Conservation (phyloP, 2,329 filamentous ascomycete genomes). For the Cercospora nicotianae region DNA sequence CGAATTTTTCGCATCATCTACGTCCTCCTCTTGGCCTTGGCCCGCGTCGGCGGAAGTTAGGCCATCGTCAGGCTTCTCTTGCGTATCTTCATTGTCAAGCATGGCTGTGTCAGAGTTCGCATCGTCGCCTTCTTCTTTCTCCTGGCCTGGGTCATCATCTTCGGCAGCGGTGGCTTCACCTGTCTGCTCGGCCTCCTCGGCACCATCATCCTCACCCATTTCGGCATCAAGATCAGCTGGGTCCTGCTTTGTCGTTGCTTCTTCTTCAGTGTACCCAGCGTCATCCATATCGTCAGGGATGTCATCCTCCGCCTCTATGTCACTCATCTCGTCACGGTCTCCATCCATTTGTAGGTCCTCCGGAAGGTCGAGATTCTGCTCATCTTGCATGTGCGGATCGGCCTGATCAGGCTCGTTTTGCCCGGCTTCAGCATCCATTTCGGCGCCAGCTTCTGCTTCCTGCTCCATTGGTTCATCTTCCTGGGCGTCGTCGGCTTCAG, state of each 20-base stretch:
- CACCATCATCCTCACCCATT: slow-evolving; percentile 25
- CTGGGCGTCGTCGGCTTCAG: slow-evolving; percentile 46
- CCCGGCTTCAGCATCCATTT: slow-evolving; percentile 61
- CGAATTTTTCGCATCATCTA: slow-evolving; percentile 40
- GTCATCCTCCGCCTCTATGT: slow-evolving; percentile 45
- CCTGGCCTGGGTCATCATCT: slow-evolving; percentile 39
- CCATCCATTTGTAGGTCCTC: slow-evolving; percentile 85
- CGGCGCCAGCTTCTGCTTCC: slow-evolving; percentile 44
- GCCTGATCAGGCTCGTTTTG: slow-evolving; percentile 66
- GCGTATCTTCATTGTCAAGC: slow-evolving; percentile 36
- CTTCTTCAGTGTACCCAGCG: slow-evolving; percentile 18
- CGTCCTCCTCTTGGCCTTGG: slow-evolving; percentile 43
- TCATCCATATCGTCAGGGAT: slow-evolving; percentile 29
- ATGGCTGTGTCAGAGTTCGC: slow-evolving; percentile 46
- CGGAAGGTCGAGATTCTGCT: slow-evolving; percentile 77
- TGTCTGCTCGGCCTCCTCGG: slow-evolving; percentile 29
- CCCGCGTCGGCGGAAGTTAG: slow-evolving; percentile 48
- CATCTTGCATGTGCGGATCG: slow-evolving; percentile 76
- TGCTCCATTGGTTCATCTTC: slow-evolving; percentile 61
- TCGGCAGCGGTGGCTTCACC: slow-evolving; percentile 33
- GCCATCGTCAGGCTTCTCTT: slow-evolving; percentile 49
- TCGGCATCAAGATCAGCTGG: slow-evolving; percentile 29
- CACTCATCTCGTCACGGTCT: slow-evolving; percentile 55
- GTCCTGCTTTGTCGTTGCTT: slow-evolving; percentile 19
- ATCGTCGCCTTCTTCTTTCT: slow-evolving; percentile 41